phyloP scores from a whole-genome alignment of 345 rosid species.

The Hirschfeldia incana region DNA sequence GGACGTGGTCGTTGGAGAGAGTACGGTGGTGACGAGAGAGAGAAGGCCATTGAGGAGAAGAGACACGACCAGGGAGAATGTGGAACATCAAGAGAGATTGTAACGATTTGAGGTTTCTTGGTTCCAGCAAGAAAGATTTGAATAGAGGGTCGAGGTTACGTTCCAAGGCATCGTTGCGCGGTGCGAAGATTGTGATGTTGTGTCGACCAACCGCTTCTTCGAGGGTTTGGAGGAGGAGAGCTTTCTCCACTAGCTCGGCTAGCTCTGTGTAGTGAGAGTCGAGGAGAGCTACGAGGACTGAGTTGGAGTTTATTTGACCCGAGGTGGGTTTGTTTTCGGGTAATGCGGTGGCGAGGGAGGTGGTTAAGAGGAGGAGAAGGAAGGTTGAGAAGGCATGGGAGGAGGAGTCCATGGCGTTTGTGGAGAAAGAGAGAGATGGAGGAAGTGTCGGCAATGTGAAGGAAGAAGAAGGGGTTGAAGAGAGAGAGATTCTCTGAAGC shows the following conservation, averaged over 20 bases:
- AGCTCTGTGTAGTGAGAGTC: constrained; percentile 94
- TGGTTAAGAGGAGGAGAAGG: constrained; percentile 38
- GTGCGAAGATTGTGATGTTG: constrained; percentile 94
- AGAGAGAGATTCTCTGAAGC: constrained; percentile 23
- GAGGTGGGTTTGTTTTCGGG: constrained; percentile 42
- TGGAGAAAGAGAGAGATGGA: constrained; percentile 17
- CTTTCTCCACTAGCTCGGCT: constrained; percentile 87
- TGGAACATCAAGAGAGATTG: constrained; percentile 75
- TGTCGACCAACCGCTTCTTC: constrained; percentile 83
- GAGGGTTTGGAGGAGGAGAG: constrained; percentile 80
- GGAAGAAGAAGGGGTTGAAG: constrained; percentile 18
- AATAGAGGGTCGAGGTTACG: constrained; percentile 82
- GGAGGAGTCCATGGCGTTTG: constrained; percentile 57
- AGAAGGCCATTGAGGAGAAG: constrained; percentile 56
- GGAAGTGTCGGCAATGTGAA: constrained; percentile 40
- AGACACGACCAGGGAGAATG: constrained; percentile 66
- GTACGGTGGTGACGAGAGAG: constrained; percentile 43
- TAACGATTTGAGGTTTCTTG: constrained; percentile 77
- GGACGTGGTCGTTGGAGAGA: constrained; percentile 50
- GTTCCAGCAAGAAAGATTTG: constrained; percentile 89
- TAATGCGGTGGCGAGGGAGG: constrained; percentile 47
- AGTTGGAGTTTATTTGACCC: constrained; percentile 79
- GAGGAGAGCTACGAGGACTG: constrained; percentile 89
- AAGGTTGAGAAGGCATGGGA: constrained; percentile 45
- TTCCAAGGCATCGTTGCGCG: constrained; percentile 80